Evolutionary conservation across 1,284 basidiomycete species (phyloP).

Genomic region (Boletus albobrunnescens): DNA sequence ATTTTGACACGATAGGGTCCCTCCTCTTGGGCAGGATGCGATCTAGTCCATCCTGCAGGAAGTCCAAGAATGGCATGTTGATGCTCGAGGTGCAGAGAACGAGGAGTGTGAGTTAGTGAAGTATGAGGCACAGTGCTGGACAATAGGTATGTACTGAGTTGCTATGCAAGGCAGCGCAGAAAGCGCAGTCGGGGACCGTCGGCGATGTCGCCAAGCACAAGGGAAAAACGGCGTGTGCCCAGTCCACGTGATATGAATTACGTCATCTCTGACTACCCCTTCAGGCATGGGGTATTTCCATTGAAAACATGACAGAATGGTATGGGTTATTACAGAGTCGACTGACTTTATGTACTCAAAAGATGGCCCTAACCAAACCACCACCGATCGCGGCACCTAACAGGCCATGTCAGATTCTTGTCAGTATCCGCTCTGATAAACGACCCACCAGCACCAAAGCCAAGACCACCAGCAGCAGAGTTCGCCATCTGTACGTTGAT

Average conservation of each 20-base stretch:
- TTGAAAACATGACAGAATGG: too few relatives aligned
- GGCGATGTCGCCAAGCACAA: too few relatives aligned
- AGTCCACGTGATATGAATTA: slow-evolving; percentile 27
- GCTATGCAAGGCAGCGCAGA: slow-evolving; percentile 14
- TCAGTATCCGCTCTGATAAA: neutral
- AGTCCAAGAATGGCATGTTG: slow-evolving; percentile 24
- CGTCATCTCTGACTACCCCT: slow-evolving; percentile 11
- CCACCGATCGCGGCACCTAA: slow-evolving; percentile 51
- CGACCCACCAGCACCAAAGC: slow-evolving; percentile 57
- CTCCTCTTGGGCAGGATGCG: slow-evolving; percentile 26
- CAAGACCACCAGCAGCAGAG: slow-evolving; percentile 66
- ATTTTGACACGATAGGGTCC: slow-evolving; percentile 23
- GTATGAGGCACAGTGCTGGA: neutral
- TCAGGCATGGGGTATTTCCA: too few relatives aligned
- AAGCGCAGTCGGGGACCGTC: slow-evolving; percentile 16
- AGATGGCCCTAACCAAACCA: slow-evolving; percentile 39
- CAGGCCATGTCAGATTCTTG: neutral
- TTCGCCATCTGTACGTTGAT: slow-evolving; percentile 50
- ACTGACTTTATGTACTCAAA: slow-evolving; percentile 38
- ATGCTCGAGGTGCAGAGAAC: neutral
- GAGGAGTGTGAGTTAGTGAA: neutral
- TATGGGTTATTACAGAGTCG: too few relatives aligned
- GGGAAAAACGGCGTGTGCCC: too few relatives aligned
- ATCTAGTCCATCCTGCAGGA: slow-evolving; percentile 30
- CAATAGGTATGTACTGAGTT: slow-evolving; percentile 3